phyloP scores from a whole-genome alignment of 495 filamentous ascomycete species.

The Penicillium pancosmium region DNA sequence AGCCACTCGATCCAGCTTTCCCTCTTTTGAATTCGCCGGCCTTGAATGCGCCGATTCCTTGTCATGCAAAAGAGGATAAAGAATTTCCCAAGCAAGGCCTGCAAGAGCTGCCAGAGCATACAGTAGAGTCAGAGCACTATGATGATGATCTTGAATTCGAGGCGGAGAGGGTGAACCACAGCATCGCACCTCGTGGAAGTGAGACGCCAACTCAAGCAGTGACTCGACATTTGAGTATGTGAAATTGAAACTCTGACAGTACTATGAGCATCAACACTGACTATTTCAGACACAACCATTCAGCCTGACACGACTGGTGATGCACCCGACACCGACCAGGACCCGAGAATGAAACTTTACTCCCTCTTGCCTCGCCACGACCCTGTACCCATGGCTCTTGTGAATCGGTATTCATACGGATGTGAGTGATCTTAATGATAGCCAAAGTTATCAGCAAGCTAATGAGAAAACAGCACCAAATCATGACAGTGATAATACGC shows the following conservation, averaged over 20 bases:
- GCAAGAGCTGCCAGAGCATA: slow-evolving; percentile 56
- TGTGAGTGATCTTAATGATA: slow-evolving; percentile 25
- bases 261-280: slow-evolving; percentile 1
- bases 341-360: slow-evolving; percentile 64
- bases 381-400: slow-evolving; percentile 70
- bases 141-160: slow-evolving; percentile 61
- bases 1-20: slow-evolving; percentile 61
- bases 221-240: slow-evolving; percentile 61
- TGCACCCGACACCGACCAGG: slow-evolving; percentile 54
- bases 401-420: slow-evolving; percentile 68
- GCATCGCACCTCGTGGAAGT: slow-evolving; percentile 46
- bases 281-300: slow-evolving; percentile 52
- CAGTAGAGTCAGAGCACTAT: slow-evolving; percentile 60
- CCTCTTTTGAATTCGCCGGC: slow-evolving; percentile 59
- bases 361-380: slow-evolving; percentile 54
- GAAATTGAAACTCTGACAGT: background rate
- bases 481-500: slow-evolving; percentile 59
- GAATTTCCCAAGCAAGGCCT: slow-evolving; percentile 20
- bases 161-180: slow-evolving; percentile 59
- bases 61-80: slow-evolving; percentile 8
- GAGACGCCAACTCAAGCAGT: slow-evolving; percentile 59
- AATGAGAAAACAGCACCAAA: slow-evolving; percentile 48
- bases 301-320: slow-evolving; percentile 53
- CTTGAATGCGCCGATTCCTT: slow-evolving; percentile 32
- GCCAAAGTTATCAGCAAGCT: background rate